A percentile compares a stretch with the other conserved stretches of the same genome.
phyloP scores from a whole-genome alignment of 768 basidiomycete species.

The Russula sp. region DNA sequence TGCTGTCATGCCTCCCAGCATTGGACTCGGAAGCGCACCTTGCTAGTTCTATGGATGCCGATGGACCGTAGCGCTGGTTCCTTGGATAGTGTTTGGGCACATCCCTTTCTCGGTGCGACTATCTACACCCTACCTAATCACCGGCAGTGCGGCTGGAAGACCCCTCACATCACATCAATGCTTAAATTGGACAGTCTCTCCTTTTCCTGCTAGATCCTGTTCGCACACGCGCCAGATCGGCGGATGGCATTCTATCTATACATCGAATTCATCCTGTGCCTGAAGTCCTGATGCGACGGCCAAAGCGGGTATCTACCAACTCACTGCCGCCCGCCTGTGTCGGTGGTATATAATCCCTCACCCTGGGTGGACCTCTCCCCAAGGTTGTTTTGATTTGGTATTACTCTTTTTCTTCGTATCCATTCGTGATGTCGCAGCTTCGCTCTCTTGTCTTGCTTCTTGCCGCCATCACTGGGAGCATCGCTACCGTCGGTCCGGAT shows the following conservation, averaged over 20 bases:
- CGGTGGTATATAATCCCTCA: constrained; percentile 6
- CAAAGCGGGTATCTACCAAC: not conserved
- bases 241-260: too few species aligned
- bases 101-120: not conserved
- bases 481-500: constrained; percentile 2
- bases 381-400: not conserved
- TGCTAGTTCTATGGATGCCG: not conserved
- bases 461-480: not conserved
- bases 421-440: constrained; percentile 3
- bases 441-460: constrained; percentile 2
- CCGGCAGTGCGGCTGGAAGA: not conserved
- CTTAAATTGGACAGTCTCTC: not conserved
- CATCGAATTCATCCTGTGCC: too few species aligned
- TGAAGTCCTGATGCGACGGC: not conserved
- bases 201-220: not conserved
- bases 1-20: not conserved
- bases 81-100: not conserved
- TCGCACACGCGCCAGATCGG: too few species aligned
- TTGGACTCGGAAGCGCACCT: not conserved
- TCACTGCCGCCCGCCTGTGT: not conserved
- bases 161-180: not conserved
- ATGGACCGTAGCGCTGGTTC: not conserved
- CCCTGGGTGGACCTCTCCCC: not conserved
- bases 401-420: not conserved
- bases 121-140: not conserved